phyloP scores from a whole-genome alignment of 768 basidiomycete genomes.

The Sporobolomyces pararoseus region DNA sequence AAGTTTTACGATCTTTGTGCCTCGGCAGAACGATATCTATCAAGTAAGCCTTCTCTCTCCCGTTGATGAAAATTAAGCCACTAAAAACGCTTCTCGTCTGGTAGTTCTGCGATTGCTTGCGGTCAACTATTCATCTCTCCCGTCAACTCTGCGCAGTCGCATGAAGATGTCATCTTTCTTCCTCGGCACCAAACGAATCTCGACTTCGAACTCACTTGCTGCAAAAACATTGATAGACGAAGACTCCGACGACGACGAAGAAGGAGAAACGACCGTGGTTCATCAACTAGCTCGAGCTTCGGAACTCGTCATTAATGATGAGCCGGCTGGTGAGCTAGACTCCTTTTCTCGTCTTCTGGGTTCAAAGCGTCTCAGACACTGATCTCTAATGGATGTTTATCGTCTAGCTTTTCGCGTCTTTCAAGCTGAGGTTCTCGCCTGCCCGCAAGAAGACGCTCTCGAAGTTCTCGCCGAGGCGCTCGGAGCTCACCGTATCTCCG shows the following conservation, averaged over 20 bases:
- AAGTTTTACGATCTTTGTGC: slow-evolving; percentile 69
- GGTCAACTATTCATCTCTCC: slow-evolving; percentile 57
- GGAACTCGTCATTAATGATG: slow-evolving; percentile 77
- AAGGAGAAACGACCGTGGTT: slow-evolving; percentile 28
- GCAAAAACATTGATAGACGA: slow-evolving; percentile 57
- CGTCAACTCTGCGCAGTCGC: slow-evolving; percentile 54
- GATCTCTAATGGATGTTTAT: too few species aligned
- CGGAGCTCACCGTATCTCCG: slow-evolving; percentile 69
- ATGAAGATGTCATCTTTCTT: slow-evolving; percentile 72
- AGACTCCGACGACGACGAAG: slow-evolving; percentile 68
- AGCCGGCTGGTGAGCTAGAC: slow-evolving; percentile 56
- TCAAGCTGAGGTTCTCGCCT: slow-evolving; percentile 37
- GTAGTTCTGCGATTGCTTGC: slow-evolving; percentile 76
- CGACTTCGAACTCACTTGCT: slow-evolving; percentile 43
- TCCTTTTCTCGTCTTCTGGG: not conserved
- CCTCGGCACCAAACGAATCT: slow-evolving; percentile 65
- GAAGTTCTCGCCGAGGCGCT: slow-evolving; percentile 79
- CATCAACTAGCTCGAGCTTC: slow-evolving; percentile 36
- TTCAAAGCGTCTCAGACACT: too few species aligned
- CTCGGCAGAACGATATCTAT: slow-evolving; percentile 50
- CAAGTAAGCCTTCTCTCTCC: slow-evolving; percentile 2
- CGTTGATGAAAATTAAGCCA: too few species aligned
- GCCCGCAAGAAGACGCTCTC: slow-evolving; percentile 80
- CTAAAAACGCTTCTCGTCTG: too few species aligned
- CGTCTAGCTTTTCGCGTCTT: slow-evolving; percentile 39